Evolutionary conservation across 176 grass and related monocot genomes (phyloP).

Genomic region (Phragmites australis): DNA sequence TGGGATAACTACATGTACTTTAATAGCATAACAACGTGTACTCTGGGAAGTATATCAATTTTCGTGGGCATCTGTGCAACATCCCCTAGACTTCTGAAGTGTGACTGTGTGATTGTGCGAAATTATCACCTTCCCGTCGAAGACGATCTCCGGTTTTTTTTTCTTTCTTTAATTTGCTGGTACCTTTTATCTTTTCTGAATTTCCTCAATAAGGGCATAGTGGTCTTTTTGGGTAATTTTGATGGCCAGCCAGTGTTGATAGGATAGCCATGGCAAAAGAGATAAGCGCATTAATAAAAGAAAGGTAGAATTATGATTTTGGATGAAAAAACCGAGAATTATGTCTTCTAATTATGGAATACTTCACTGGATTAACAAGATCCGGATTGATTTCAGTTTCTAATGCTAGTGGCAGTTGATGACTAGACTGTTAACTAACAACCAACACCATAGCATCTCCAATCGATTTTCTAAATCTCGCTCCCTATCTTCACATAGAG

Average conservation of each 20-base stretch:
- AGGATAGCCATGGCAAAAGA: neutral
- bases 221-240: neutral
- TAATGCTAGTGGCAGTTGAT: neutral
- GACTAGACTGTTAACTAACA: constrained; percentile 19
- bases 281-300: neutral
- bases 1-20: neutral
- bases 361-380: too few species aligned
- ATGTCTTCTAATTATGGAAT: too few species aligned
- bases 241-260: neutral
- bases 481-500: too few species aligned
- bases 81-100: neutral
- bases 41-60: neutral
- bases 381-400: neutral
- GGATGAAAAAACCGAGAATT: neutral
- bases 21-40: too few species aligned
- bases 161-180: neutral
- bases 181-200: neutral
- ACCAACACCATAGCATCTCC: too few species aligned
- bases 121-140: neutral
- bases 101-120: neutral
- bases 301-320: neutral
- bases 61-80: neutral
- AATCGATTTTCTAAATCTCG: too few species aligned
- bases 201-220: neutral
- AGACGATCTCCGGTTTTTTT: neutral